Evolutionary conservation across 2,329 filamentous ascomycete genomes (phyloP).

Genomic region (Talaromyces sp.): DNA sequence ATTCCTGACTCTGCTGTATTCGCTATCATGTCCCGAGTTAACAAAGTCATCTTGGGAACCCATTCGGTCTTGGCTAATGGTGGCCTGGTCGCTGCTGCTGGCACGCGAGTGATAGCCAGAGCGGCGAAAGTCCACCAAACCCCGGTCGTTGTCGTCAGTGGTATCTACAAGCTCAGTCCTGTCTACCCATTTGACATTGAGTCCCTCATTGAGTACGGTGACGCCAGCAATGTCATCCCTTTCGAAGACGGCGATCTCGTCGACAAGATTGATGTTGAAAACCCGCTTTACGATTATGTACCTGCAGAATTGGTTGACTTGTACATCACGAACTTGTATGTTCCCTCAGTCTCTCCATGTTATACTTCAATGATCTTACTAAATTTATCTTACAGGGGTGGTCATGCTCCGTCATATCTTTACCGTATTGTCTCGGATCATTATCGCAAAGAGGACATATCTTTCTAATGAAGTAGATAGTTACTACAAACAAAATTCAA

Average conservation of each 20-base stretch:
- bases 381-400: constrained; percentile 47
- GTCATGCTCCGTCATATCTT: constrained; percentile 62
- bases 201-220: constrained; percentile 79
- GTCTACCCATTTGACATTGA: constrained; percentile 82
- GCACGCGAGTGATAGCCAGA: constrained; percentile 77
- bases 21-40: constrained; percentile 90
- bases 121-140: constrained; percentile 79
- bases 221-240: constrained; percentile 69
- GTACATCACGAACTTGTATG: constrained; percentile 75
- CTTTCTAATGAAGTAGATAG: constrained; percentile 32
- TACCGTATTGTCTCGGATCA: constrained; percentile 65
- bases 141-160: constrained; percentile 82
- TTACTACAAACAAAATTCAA: not conserved
- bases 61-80: constrained; percentile 86
- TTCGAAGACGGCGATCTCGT: constrained; percentile 79
- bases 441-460: constrained; percentile 62
- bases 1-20: constrained; percentile 83
- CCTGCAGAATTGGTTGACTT: constrained; percentile 63
- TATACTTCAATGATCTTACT: not conserved
- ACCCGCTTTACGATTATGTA: constrained; percentile 78
- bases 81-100: constrained; percentile 76
- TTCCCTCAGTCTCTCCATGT: constrained; percentile 21
- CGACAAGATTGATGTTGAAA: constrained; percentile 71
- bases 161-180: constrained; percentile 90
- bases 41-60: constrained; percentile 89